Base-by-base conservation (phyloP, 2,329 filamentous ascomycete genomes). In the Penicillium brasilianum region DNA sequence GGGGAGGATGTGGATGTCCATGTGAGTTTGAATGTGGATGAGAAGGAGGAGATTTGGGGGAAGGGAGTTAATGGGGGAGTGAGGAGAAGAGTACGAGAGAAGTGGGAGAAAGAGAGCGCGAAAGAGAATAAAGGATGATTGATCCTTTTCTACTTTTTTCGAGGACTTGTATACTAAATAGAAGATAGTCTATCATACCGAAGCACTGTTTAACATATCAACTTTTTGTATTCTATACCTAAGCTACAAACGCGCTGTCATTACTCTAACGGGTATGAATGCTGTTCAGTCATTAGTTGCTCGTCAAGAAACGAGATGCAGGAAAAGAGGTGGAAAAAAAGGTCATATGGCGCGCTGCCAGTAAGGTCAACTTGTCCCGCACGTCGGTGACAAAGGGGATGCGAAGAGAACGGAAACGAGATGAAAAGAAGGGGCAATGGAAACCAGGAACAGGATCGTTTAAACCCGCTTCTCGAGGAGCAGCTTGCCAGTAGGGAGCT, bases 381-480 rank as follows among this genome's bases (percentile, higher is more conserved):
- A 37, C 13, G 5, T 25, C 16, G 54, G 48, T 57, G 59, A 58
- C 55, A 60, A 61, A 58, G 50, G 56, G 57, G 34, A 63, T 58
- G 56, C 46, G 48, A 39, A 41, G 37, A 41, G 32, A n/a, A 41
- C 34, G 54, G 39, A 49, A 52, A n/a, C n/a, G n/a, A n/a, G n/a
- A n/a, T n/a, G n/a, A 50, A 55, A 57, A 54, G 28, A 22, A 37
- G 36, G 48, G 52, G 36, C 50, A 18, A 7, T 4, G 18, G 10
- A 7, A 39, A 14, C 4, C n/a, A n/a, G 34, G 30, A 30, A 6
- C 10, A 16, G 34, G 20, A 30, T 57, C 41, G 39, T 44, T 75
- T 66, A 76, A 69, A 69, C 69, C 63, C 73, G 71, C 62, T 72
- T 76, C 69, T 79, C 77, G 39, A 81, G 71, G 30, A 80, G 67